phyloP scores from a whole-genome alignment of 345 rosid genomes.

The Ceriops decandra region DNA sequence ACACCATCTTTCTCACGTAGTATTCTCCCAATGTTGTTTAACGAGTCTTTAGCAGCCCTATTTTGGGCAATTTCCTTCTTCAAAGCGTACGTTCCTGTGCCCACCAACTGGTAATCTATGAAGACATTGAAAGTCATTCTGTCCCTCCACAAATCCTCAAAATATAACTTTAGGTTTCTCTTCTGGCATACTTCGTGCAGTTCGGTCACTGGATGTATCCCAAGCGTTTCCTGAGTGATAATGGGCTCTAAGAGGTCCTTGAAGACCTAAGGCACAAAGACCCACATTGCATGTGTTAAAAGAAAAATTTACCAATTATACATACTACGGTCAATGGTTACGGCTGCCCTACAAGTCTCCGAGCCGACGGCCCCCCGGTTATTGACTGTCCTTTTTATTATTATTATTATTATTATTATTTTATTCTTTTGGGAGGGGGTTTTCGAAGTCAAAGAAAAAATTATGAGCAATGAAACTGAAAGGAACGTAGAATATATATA shows the following conservation, averaged over 20 bases:
- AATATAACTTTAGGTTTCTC: constrained; percentile 37
- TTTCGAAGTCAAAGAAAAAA: neutral
- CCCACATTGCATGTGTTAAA: too few relatives aligned
- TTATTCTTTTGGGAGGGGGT: too few relatives aligned
- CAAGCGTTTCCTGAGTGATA: constrained; percentile 33
- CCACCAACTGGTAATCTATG: constrained; percentile 34
- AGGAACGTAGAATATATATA: neutral
- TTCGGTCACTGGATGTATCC: constrained; percentile 44
- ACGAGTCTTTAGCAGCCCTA: constrained; percentile 60
- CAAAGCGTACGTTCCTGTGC: constrained; percentile 27
- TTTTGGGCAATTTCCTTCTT: constrained; percentile 57
- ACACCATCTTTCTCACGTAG: neutral
- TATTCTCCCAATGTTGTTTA: constrained; percentile 33
- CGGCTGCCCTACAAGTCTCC: too few relatives aligned
- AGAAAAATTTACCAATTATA: too few relatives aligned
- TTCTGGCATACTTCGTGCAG: constrained; percentile 59
- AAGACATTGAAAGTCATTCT: constrained; percentile 31
- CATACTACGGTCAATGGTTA: too few relatives aligned
- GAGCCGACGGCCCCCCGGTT: too few relatives aligned
- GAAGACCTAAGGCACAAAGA: constrained; percentile 34
- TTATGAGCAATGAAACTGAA: neutral
- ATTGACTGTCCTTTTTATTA: too few relatives aligned
- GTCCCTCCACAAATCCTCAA: constrained; percentile 47
- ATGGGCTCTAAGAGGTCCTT: constrained; percentile 53
- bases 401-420: too few relatives aligned